These are phyloP conservation scores for Quercus robur DNA, from an alignment of 306 rosid species.

Conservation along the genomic window DNA sequence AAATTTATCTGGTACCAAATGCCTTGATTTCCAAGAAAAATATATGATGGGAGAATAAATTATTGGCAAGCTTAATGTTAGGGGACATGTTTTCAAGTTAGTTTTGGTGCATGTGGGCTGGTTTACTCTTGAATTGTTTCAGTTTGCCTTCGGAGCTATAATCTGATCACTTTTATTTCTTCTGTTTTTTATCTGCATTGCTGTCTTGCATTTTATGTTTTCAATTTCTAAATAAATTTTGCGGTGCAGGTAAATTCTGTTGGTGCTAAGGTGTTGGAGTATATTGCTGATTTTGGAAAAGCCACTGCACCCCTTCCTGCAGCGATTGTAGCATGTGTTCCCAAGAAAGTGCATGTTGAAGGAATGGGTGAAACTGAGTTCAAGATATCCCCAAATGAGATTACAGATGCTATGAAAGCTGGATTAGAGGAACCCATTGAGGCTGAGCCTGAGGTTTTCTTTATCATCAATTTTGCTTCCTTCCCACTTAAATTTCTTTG, in stretches of 20 bases:
- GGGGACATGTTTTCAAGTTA: not conserved
- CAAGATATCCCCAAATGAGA: conserved; percentile 76
- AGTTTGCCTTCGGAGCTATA: not conserved
- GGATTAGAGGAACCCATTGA: conserved; percentile 79
- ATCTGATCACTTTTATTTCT: not conserved
- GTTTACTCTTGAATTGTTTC: not conserved
- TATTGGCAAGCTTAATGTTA: not conserved
- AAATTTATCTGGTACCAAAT: not conserved
- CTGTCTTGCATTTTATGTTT: not conserved
- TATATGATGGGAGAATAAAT: not conserved
- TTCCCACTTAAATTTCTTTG: not conserved
- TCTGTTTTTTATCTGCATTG: not conserved
- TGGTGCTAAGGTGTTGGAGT: conserved; percentile 87
- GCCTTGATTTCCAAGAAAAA: not conserved
- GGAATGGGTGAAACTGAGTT: conserved; percentile 92
- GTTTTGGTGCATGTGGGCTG: not conserved
- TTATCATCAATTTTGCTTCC: conserved; percentile 16
- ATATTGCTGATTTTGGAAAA: conserved; percentile 83
- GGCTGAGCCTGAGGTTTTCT: conserved; percentile 93
- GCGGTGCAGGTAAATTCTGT: conserved; percentile 72
- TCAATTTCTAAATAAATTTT: not conserved
- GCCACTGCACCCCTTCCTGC: conserved; percentile 94
- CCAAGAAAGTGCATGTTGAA: conserved; percentile 77
- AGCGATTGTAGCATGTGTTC: conserved; percentile 97
- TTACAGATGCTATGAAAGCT: conserved; percentile 77